Conservation (phyloP, 2,329 filamentous ascomycete genomes). For the Ciborinia camelliae region DNA sequence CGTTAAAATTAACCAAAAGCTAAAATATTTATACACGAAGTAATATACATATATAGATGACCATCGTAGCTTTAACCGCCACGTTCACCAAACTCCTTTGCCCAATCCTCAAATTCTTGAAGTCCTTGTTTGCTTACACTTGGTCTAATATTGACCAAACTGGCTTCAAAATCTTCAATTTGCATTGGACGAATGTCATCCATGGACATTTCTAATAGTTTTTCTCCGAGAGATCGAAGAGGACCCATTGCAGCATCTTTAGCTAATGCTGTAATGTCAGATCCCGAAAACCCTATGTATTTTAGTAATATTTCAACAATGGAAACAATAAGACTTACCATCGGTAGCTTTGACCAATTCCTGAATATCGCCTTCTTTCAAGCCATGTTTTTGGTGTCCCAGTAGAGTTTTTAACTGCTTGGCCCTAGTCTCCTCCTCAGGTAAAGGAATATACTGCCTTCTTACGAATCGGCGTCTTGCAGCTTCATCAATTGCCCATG, state of each 20-base stretch:
- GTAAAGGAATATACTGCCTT: conserved; percentile 92
- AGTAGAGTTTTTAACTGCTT: conserved; percentile 76
- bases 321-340: conserved; percentile 27
- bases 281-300: conserved; percentile 83
- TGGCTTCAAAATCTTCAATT: conserved; percentile 78
- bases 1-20: neutral
- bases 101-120: conserved; percentile 92
- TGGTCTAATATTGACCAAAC: conserved; percentile 78
- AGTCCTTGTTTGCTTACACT: conserved; percentile 84
- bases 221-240: conserved; percentile 83
- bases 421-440: conserved; percentile 76
- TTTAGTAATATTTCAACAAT: conserved; percentile 18
- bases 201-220: conserved; percentile 84
- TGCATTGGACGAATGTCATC: conserved; percentile 89
- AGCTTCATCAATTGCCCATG: conserved; percentile 97
- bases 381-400: conserved; percentile 68
- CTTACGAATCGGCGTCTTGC: conserved; percentile 86
- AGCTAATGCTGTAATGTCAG: conserved; percentile 91
- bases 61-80: conserved; percentile 56
- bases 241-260: conserved; percentile 99
- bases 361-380: conserved; percentile 69
- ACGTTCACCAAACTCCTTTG: conserved; percentile 85
- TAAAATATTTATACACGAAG: conserved; percentile 11
- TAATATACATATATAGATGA: conserved; percentile 1
- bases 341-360: conserved; percentile 77